A percentile compares a stretch with the other conserved stretches of the same genome.
phyloP scores from a whole-genome alignment of 352 stramenopile genomes.

The Blastocystis sp. region DNA sequence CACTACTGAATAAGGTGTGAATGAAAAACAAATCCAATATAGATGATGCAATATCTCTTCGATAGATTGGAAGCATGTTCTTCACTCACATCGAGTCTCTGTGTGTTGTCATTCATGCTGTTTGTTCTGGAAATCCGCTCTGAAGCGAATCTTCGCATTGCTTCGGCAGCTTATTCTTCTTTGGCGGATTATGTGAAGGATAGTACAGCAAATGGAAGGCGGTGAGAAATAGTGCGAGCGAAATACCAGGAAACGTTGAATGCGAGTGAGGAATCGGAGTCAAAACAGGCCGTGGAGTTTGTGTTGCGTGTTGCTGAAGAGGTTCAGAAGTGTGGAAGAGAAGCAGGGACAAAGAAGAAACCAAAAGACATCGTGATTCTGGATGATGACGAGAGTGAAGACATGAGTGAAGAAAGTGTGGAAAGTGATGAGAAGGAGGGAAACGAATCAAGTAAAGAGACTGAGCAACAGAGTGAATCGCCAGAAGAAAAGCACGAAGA shows the following conservation, averaged over 20 bases:
- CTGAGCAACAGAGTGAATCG: background rate
- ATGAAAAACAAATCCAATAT: background rate
- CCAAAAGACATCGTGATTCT: background rate
- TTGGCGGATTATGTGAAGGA: background rate
- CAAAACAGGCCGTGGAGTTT: background rate
- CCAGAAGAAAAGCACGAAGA: background rate
- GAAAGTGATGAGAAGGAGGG: background rate
- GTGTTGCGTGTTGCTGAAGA: background rate
- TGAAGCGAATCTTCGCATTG: background rate
- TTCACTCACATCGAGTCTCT: background rate
- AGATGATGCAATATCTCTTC: background rate
- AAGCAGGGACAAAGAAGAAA: background rate
- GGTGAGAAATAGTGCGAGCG: background rate
- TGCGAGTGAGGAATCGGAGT: background rate
- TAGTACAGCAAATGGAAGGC: background rate
- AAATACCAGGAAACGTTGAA: slow-evolving; percentile 45
- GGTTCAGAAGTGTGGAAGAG: background rate
- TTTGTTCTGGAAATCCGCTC: background rate
- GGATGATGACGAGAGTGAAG: background rate
- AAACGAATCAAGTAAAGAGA: background rate
- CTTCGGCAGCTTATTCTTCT: background rate
- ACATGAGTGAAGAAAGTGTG: background rate
- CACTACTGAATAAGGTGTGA: background rate
- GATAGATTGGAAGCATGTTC: background rate
- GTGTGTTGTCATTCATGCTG: background rate